Evolutionary conservation across 1,139 yeast genomes (phyloP).

Genomic region (Suzukiozyma palmioleophila): DNA sequence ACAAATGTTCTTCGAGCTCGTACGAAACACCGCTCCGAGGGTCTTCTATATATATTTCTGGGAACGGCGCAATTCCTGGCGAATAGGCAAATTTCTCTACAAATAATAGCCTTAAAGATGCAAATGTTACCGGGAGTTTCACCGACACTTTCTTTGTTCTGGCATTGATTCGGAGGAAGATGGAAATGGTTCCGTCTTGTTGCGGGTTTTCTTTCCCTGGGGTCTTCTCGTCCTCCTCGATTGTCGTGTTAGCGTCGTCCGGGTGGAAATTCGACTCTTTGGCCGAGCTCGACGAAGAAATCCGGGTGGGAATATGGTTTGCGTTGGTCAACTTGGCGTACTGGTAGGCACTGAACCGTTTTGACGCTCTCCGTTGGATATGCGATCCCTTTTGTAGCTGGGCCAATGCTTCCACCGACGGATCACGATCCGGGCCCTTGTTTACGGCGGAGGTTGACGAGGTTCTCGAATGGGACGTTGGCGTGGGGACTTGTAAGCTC

Average conservation of each 20-base stretch:
- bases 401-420: slow-evolving; percentile 51
- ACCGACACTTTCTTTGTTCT: slow-evolving; percentile 22
- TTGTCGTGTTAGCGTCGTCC: slow-evolving; percentile 6
- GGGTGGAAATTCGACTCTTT: background rate
- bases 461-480: no score
- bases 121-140: slow-evolving; percentile 51
- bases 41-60: slow-evolving; percentile 77
- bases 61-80: slow-evolving; percentile 67
- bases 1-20: slow-evolving; percentile 70
- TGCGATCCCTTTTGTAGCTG: slow-evolving; percentile 79
- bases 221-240: slow-evolving; percentile 12
- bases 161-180: slow-evolving; percentile 33
- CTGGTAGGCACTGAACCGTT: slow-evolving; percentile 90
- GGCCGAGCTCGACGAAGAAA: background rate
- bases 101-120: slow-evolving; percentile 66
- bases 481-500: no score
- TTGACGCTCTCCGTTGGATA: slow-evolving; percentile 85
- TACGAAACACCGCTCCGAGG: slow-evolving; percentile 56
- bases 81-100: slow-evolving; percentile 85
- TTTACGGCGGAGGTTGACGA: background rate
- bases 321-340: slow-evolving; percentile 69
- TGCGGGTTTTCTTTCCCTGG: slow-evolving; percentile 6
- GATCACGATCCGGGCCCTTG: slow-evolving; percentile 4
- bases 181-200: slow-evolving; percentile 8
- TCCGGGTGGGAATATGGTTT: background rate